These are phyloP conservation scores for Fonsecaea multimorphosa DNA, from an alignment of 2,329 filamentous ascomycete species.

Conservation along the genomic window DNA sequence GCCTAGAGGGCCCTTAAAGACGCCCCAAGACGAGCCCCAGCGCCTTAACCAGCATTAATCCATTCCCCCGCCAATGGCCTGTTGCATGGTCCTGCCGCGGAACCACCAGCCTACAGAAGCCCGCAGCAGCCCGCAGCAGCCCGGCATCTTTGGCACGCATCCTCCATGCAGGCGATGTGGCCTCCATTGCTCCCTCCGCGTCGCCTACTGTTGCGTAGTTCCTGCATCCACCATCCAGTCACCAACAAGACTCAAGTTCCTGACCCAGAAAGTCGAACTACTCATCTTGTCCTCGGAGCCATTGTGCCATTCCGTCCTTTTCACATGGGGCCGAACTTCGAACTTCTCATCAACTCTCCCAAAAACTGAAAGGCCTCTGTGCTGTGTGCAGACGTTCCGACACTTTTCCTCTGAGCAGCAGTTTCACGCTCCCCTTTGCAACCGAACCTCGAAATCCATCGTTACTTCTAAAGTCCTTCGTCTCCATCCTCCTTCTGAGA, in stretches of 20 bases:
- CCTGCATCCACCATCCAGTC: conserved; percentile 14
- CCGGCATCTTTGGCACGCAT: not conserved
- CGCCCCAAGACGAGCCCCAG: not conserved
- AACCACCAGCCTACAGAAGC: not conserved
- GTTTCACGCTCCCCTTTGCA: not conserved
- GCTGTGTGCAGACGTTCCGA: not conserved
- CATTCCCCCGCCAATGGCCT: not conserved
- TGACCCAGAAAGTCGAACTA: not conserved
- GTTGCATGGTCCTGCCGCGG: not conserved
- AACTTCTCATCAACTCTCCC: conserved; percentile 12
- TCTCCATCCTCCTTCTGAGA: not conserved
- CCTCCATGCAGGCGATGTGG: not conserved
- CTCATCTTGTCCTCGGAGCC: not conserved
- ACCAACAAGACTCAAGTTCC: not conserved
- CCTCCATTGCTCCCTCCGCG: not conserved
- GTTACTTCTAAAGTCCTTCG: not conserved
- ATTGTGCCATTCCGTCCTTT: not conserved
- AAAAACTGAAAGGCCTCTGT: not conserved
- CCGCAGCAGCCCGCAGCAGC: not conserved
- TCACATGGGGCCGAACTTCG: conserved; percentile 19
- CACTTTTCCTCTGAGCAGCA: not conserved
- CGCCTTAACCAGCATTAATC: not conserved
- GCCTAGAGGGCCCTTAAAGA: not conserved
- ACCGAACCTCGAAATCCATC: not conserved
- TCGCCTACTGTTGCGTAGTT: conserved; percentile 6